These are phyloP conservation scores for Rhipidocladum racemiflorum DNA, from an alignment of 176 grass and related monocot species.

Conservation along the genomic window DNA sequence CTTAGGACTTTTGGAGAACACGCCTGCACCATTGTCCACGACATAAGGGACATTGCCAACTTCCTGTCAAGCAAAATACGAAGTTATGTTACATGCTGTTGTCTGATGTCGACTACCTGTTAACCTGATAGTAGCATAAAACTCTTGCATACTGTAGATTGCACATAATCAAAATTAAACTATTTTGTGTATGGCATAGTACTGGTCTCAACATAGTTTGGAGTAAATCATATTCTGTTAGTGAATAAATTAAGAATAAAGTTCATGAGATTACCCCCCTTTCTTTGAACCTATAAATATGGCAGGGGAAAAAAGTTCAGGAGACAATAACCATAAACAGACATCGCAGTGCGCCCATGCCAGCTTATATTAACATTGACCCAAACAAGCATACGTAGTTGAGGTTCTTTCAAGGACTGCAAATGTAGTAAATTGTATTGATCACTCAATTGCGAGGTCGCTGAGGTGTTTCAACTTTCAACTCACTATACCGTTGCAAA, in stretches of 20 bases:
- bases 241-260: neutral
- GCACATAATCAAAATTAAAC: neutral
- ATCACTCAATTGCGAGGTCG: too few species aligned
- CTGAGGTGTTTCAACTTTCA: neutral
- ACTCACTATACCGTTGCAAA: neutral
- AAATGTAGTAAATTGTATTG: neutral
- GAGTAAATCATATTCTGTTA: neutral
- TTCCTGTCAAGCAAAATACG: constrained; percentile 56
- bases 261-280: neutral
- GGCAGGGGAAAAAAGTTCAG: neutral
- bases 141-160: neutral
- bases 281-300: neutral
- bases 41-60: constrained; percentile 98
- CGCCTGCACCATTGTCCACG: constrained; percentile 89
- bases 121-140: neutral
- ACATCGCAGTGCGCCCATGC: neutral
- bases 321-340: constrained; percentile 8
- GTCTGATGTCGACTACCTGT: neutral
- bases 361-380: neutral
- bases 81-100: neutral
- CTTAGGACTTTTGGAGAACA: constrained; percentile 93
- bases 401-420: neutral
- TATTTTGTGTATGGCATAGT: neutral
- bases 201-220: neutral
- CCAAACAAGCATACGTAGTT: neutral